Percentiles rank a stretch among this genome's conserved stretches.
phyloP scores from a whole-genome alignment of 306 rosid genomes.

The Medicago arabica region DNA sequence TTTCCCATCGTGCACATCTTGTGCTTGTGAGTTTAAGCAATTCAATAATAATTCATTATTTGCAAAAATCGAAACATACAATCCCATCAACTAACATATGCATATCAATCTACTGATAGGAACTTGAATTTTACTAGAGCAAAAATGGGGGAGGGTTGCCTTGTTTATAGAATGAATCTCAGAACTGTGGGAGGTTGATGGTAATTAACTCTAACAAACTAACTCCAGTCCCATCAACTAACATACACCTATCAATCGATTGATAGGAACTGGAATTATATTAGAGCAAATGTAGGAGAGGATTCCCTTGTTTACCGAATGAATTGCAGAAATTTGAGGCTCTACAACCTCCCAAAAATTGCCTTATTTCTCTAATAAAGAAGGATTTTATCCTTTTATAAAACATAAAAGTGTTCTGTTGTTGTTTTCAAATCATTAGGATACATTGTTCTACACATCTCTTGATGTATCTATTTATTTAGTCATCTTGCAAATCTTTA shows the following conservation, averaged over 20 bases:
- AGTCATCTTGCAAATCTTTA: conserved; percentile 26
- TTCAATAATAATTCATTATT: not conserved
- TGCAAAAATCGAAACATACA: no score
- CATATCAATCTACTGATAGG: not conserved
- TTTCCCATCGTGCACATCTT: not conserved
- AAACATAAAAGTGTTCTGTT: not conserved
- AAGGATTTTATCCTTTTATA: conserved; percentile 1
- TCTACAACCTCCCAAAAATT: not conserved
- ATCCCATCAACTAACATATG: not conserved
- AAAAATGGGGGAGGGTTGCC: not conserved
- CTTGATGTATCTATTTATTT: conserved; percentile 32
- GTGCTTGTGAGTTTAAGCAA: not conserved
- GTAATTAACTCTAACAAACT: not conserved
- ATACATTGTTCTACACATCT: conserved; percentile 17
- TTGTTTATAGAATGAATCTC: not conserved
- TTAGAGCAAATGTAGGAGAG: not conserved
- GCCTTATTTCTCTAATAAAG: not conserved
- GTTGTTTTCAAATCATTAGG: conserved; percentile 17
- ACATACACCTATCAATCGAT: not conserved
- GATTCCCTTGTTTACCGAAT: conserved; percentile 2
- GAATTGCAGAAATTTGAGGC: conserved; percentile 7
- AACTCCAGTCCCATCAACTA: not conserved
- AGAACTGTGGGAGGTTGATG: not conserved
- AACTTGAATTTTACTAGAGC: not conserved
- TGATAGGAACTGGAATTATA: not conserved